These are phyloP conservation scores for Isoetes engelmannii DNA, from an alignment of 83 land plant genomes.

Conservation along the genomic window DNA sequence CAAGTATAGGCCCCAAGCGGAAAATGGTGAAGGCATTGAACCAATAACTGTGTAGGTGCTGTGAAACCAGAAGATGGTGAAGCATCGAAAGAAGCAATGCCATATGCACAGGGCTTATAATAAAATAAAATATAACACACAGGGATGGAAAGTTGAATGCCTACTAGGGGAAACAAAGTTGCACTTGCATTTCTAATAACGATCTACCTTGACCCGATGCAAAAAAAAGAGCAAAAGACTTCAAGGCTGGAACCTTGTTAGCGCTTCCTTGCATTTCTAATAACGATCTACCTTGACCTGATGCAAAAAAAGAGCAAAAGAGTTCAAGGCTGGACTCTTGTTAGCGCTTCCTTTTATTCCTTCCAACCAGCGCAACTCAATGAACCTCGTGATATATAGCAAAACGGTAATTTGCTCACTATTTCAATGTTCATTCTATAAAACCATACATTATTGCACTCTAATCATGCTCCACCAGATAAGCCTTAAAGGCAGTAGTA, in stretches of 20 bases:
- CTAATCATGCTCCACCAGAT: too few species aligned
- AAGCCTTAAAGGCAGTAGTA: too few species aligned
- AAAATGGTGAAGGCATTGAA: too few species aligned
- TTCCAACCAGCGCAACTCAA: not conserved
- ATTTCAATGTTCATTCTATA: not conserved
- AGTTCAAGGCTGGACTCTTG: too few species aligned
- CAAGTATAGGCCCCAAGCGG: conserved; percentile 31
- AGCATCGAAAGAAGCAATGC: not conserved
- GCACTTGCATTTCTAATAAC: not conserved
- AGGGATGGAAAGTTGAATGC: not conserved
- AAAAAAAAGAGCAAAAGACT: too few species aligned
- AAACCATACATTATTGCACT: too few species aligned
- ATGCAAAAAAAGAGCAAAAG: too few species aligned
- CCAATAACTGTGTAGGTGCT: too few species aligned
- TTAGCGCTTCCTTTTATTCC: not conserved
- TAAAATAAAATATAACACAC: not conserved
- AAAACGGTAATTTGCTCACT: not conserved
- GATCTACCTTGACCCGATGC: not conserved
- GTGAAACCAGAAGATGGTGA: not conserved
- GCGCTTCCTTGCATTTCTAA: too few species aligned
- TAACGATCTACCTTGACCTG: too few species aligned
- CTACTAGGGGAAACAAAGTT: not conserved
- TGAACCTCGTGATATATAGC: not conserved
- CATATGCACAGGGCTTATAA: not conserved
- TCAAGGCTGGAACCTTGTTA: too few species aligned